These are phyloP conservation scores for Neurospora discreta DNA, from an alignment of 495 filamentous ascomycete genomes.

Conservation along the genomic window DNA sequence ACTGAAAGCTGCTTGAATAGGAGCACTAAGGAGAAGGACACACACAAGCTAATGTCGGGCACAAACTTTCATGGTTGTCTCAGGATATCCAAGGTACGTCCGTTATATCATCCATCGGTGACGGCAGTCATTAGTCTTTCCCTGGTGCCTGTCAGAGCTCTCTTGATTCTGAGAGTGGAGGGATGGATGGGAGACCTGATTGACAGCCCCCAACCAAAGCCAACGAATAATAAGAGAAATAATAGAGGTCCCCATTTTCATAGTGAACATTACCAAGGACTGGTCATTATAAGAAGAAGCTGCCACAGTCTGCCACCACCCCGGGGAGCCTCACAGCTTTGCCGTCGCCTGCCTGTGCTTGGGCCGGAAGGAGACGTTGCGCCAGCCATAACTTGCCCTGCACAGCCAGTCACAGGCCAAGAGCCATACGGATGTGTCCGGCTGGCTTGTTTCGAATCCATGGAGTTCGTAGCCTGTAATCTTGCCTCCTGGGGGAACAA, in stretches of 20 bases:
- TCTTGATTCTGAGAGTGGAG: neutral
- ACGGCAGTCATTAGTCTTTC: neutral
- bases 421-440: neutral
- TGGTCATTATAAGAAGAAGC: neutral
- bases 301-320: neutral
- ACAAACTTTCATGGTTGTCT: constrained; percentile 8
- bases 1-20: neutral
- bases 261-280: neutral
- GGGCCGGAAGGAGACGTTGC: neutral
- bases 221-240: constrained; percentile 11
- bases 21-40: neutral
- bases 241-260: constrained; percentile 4
- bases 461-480: constrained; percentile 1
- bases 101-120: constrained; percentile 8
- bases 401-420: constrained; percentile 1
- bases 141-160: neutral
- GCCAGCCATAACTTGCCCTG: neutral
- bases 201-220: neutral
- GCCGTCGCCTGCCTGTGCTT: neutral
- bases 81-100: constrained; percentile 13
- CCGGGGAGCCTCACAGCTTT: neutral
- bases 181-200: neutral
- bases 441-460: constrained; percentile 7
- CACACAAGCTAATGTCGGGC: neutral
- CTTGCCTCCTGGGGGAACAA: neutral